phyloP scores from a whole-genome alignment of 306 rosid genomes.

The Crotalaria pallida region DNA sequence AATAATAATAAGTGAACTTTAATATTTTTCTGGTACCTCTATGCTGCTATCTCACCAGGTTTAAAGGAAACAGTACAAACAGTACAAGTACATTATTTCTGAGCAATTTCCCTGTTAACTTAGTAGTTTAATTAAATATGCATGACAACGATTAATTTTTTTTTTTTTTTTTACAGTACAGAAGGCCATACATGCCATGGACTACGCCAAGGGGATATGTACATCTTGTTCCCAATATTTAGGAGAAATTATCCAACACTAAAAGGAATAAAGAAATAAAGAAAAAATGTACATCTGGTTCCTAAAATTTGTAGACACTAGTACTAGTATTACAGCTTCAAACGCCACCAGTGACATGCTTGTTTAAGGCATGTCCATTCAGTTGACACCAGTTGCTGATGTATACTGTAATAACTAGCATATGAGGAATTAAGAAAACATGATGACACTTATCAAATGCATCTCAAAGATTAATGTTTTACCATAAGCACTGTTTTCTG shows the following conservation, averaged over 20 bases:
- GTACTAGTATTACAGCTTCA: not conserved
- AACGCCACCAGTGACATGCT: not conserved
- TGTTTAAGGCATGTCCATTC: not conserved
- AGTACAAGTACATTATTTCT: not conserved
- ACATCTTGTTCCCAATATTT: not conserved
- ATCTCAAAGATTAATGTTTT: constrained; percentile 7
- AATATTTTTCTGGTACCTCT: not conserved
- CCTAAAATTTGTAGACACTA: not conserved
- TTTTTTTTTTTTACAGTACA: not conserved
- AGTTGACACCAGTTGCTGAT: not conserved
- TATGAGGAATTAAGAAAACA: not conserved
- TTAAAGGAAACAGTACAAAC: constrained; percentile 1
- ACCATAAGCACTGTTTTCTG: constrained; percentile 83
- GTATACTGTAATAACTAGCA: not conserved
- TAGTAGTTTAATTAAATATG: not conserved
- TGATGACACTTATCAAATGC: not conserved
- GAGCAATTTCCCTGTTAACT: not conserved
- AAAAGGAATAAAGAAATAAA: not conserved
- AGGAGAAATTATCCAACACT: not conserved
- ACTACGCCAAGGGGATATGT: not conserved
- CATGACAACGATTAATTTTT: not conserved
- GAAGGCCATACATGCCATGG: not conserved
- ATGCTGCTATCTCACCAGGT: not conserved
- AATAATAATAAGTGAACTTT: not conserved
- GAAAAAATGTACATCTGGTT: not conserved